These are phyloP conservation scores for Epithele typhae DNA, from an alignment of 768 basidiomycete species.

Conservation along the genomic window DNA sequence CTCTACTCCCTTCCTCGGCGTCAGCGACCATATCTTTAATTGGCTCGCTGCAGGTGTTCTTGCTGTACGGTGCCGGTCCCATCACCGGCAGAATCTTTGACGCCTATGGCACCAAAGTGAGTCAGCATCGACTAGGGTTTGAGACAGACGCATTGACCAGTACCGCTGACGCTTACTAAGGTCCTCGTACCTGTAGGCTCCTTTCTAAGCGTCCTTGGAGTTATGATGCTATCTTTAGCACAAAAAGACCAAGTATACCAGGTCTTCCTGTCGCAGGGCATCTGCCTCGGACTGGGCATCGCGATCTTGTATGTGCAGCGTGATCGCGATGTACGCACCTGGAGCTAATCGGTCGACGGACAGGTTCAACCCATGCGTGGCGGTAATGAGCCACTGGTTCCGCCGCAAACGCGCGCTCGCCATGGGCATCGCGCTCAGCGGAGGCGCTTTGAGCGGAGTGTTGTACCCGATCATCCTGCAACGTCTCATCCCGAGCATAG, in stretches of 20 bases:
- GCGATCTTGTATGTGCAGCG: constrained; percentile 20
- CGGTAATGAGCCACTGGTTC: constrained; percentile 34
- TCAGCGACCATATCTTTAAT: constrained; percentile 25
- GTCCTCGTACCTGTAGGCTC: constrained; percentile 21
- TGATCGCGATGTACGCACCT: background rate
- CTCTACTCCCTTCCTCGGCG: constrained; percentile 20
- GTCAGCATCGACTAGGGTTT: no score
- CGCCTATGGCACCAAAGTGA: constrained; percentile 23
- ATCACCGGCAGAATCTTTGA: constrained; percentile 24
- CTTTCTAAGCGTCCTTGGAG: constrained; percentile 19
- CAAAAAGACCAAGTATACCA: constrained; percentile 24
- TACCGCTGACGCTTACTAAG: no score
- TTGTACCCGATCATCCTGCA: constrained; percentile 51
- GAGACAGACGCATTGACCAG: no score
- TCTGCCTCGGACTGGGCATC: constrained; percentile 26
- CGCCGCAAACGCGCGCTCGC: constrained; percentile 31
- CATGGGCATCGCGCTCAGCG: constrained; percentile 33
- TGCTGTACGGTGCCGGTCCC: constrained; percentile 22
- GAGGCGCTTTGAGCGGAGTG: constrained; percentile 43
- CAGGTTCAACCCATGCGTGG: constrained; percentile 31
- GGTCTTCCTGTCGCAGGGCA: constrained; percentile 28
- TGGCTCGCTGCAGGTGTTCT: constrained; percentile 24
- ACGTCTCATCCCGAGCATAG: constrained; percentile 30
- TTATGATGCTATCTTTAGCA: constrained; percentile 26
- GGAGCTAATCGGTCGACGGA: background rate